A percentile compares a stretch with the other conserved stretches of the same genome.
Conservation (phyloP, 768 basidiomycete genomes). For the Kwoniella botswanensis region DNA sequence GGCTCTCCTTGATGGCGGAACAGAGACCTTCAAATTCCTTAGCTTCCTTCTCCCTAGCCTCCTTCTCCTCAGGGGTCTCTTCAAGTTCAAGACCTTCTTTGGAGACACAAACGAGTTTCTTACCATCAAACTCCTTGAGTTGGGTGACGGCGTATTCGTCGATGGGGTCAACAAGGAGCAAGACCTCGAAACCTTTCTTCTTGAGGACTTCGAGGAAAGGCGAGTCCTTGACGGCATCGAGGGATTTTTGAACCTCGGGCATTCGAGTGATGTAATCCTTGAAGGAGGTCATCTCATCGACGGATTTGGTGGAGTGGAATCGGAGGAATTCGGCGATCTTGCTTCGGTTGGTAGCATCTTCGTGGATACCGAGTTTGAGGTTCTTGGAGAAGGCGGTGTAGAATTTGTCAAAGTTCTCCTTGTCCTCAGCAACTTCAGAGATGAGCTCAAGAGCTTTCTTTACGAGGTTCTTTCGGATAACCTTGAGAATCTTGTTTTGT, state of each 20-base stretch:
- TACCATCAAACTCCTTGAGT: conserved; percentile 98
- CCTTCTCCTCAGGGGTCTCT: conserved; percentile 98
- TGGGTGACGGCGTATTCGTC: conserved; percentile 99
- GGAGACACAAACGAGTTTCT: conserved; percentile 96
- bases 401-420: conserved; percentile 81
- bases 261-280: conserved; percentile 99
- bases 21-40: conserved; percentile 84
- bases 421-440: conserved; percentile 97
- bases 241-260: conserved; percentile 97
- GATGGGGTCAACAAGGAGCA: conserved; percentile 97
- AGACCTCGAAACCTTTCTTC: conserved; percentile 98
- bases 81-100: conserved; percentile 99
- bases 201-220: conserved; percentile 99
- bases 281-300: conserved; percentile 87
- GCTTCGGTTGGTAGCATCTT: conserved; percentile 97
- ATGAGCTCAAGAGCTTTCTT: conserved; percentile 97
- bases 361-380: conserved; percentile 99
- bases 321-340: conserved; percentile 99
- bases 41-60: conserved; percentile 80
- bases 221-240: conserved; percentile 85
- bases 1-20: conserved; percentile 94
- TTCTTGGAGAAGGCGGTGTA: conserved; percentile 98
- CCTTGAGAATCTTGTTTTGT: conserved; percentile 99
- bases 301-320: conserved; percentile 94
- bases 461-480: conserved; percentile 90